Evolutionary conservation across 176 grass and related monocot genomes (phyloP).

Genomic region (barley (Hordeum vulgare)): DNA sequence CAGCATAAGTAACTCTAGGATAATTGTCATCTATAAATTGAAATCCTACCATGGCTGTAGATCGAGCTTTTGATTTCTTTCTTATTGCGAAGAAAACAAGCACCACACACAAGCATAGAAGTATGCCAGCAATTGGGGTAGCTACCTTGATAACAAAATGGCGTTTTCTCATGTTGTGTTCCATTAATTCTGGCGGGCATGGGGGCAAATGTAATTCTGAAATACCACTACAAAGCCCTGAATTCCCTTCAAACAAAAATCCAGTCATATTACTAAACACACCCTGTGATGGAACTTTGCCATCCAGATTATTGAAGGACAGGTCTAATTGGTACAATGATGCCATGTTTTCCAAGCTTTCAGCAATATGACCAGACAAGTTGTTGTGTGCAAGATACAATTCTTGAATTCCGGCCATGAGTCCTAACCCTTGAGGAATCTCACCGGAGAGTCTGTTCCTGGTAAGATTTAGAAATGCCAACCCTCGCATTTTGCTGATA

Average conservation of each 20-base stretch:
- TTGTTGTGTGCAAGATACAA: constrained; percentile 49
- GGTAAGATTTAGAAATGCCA: constrained; percentile 25
- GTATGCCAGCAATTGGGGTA: not conserved
- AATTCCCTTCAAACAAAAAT: not conserved
- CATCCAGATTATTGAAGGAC: constrained; percentile 47
- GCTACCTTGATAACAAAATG: not conserved
- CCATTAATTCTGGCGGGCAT: not conserved
- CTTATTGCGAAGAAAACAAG: not conserved
- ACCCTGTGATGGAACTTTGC: constrained; percentile 26
- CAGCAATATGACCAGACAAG: constrained; percentile 41
- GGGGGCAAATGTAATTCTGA: not conserved
- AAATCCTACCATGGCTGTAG: not conserved
- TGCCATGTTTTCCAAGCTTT: constrained; percentile 1
- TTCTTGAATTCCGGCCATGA: constrained; percentile 22
- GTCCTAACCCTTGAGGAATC: constrained; percentile 38
- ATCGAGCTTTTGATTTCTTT: not conserved
- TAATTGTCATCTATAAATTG: not conserved
- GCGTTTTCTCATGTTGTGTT: not conserved
- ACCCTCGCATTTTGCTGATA: constrained; percentile 30
- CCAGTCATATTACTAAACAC: constrained; percentile 34
- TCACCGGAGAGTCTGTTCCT: constrained; percentile 30
- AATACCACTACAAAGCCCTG: not conserved
- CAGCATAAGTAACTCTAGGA: constrained; percentile 26
- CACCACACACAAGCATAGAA: not conserved
- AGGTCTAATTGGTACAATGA: constrained; percentile 27